These are phyloP conservation scores for Nicotiana noctiflora DNA, from an alignment of 257 asterid genomes.

Conservation along the genomic window DNA sequence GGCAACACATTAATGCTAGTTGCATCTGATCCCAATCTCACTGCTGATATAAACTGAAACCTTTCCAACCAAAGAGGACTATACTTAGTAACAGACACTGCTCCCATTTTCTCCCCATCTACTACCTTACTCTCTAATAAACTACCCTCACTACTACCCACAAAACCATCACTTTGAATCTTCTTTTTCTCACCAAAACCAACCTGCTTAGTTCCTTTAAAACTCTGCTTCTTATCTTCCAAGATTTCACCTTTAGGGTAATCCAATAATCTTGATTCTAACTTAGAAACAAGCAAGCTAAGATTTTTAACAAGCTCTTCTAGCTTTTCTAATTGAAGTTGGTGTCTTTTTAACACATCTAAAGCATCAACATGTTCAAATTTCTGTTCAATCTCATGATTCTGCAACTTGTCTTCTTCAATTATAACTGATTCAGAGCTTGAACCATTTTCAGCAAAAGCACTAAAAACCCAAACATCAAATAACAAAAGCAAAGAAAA, in stretches of 20 bases:
- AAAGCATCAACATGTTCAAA: conserved; percentile 13
- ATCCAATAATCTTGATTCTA: conserved; percentile 52
- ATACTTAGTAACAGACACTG: conserved; percentile 50
- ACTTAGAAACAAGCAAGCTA: conserved; percentile 46
- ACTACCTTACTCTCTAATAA: conserved; percentile 6
- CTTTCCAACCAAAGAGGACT: conserved; percentile 85
- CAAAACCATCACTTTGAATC: neutral
- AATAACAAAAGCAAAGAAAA: conserved; percentile 21
- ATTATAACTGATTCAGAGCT: conserved; percentile 6
- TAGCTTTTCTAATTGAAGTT: conserved; percentile 59
- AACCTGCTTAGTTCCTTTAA: neutral
- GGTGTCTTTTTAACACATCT: conserved; percentile 40
- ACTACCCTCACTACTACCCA: conserved; percentile 16
- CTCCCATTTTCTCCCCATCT: conserved; percentile 19
- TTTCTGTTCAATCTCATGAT: neutral
- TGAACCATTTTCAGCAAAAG: conserved; percentile 13
- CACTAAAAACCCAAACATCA: conserved; percentile 12
- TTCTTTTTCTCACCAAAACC: conserved; percentile 5
- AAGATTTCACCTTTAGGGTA: conserved; percentile 17
- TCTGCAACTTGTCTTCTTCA: conserved; percentile 7
- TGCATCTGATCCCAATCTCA: conserved; percentile 61
- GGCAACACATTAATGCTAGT: conserved; percentile 70
- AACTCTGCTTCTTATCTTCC: conserved; percentile 17
- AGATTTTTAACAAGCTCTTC: conserved; percentile 59
- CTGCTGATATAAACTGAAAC: conserved; percentile 85